phyloP scores from a whole-genome alignment of 352 stramenopile species.

The Blastocystis sp. region DNA sequence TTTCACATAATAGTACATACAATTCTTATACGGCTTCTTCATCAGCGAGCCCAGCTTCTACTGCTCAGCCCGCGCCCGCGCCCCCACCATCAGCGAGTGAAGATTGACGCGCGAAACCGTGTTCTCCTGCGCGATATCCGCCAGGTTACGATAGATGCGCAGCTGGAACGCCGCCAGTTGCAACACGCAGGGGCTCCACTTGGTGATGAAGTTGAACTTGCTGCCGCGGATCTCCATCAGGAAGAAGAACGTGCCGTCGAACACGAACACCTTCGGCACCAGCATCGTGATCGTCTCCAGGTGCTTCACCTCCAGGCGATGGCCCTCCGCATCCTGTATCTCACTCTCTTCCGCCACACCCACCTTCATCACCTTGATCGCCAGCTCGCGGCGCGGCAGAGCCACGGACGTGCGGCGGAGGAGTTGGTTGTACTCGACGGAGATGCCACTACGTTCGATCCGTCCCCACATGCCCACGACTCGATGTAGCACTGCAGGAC shows the following conservation, averaged over 20 bases:
- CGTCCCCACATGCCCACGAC: not conserved
- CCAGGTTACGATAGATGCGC: slow-evolving; percentile 1
- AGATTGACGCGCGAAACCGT: slow-evolving; percentile 28
- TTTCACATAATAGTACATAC: slow-evolving; percentile 47
- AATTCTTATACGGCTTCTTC: slow-evolving; percentile 55
- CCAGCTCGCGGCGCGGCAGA: slow-evolving; percentile 12
- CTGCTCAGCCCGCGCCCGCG: not conserved
- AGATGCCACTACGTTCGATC: slow-evolving; percentile 10
- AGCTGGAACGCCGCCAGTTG: slow-evolving; percentile 18
- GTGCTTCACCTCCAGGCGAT: slow-evolving; percentile 5
- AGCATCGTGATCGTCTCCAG: not conserved
- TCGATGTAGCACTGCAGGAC: slow-evolving; percentile 36
- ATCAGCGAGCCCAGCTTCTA: slow-evolving; percentile 25
- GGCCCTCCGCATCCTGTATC: slow-evolving; percentile 7
- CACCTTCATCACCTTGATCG: slow-evolving; percentile 23
- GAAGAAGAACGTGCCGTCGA: slow-evolving; percentile 32
- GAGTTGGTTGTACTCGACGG: slow-evolving; percentile 27
- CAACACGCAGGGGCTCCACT: not conserved
- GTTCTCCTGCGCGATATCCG: slow-evolving; percentile 10
- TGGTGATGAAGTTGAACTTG: slow-evolving; percentile 56
- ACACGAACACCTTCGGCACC: slow-evolving; percentile 53
- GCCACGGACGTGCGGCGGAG: not conserved
- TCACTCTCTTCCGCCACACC: not conserved
- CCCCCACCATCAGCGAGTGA: slow-evolving; percentile 33
- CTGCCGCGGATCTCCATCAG: not conserved